Percentiles rank a stretch among this genome's conserved stretches.
Evolutionary conservation across 164 flowering plant species (phyloP).

Genomic region (Cinnamomum chago): DNA sequence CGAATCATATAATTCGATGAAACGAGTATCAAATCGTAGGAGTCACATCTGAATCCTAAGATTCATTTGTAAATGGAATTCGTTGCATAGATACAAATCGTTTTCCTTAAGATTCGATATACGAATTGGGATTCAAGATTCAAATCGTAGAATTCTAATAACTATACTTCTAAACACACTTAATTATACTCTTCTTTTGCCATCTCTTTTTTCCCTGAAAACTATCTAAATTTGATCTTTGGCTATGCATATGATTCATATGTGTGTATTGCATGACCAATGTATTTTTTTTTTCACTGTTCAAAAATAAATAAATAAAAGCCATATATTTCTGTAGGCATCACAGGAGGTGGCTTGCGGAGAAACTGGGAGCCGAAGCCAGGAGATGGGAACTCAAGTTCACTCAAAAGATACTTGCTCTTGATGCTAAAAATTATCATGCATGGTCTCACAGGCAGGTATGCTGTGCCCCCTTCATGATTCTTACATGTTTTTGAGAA

Average conservation of each 20-base stretch:
- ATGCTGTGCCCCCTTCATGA: neutral
- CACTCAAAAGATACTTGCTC: slow-evolving; percentile 59
- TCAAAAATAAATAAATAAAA: no score
- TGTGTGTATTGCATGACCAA: slow-evolving; percentile 3
- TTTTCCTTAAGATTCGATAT: no score
- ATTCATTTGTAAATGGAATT: no score
- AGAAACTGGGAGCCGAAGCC: slow-evolving; percentile 69
- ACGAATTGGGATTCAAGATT: no score
- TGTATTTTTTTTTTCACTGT: neutral
- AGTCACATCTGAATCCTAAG: no score
- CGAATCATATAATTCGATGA: no score
- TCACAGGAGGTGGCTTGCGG: slow-evolving; percentile 94
- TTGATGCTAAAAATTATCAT: slow-evolving; percentile 93
- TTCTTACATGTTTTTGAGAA: neutral
- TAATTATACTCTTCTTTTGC: no score
- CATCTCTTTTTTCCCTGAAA: neutral
- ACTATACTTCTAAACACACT: no score
- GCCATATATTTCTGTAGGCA: slow-evolving; percentile 55
- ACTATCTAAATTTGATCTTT: no score
- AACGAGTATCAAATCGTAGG: no score
- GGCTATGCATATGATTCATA: neutral
- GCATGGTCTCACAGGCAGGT: slow-evolving; percentile 99
- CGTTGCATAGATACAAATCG: no score
- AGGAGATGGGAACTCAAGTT: slow-evolving; percentile 59
- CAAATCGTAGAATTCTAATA: no score